Evolutionary conservation across 2,329 filamentous ascomycete genomes (phyloP), one percentile per base, ranked within the genome.

Genomic region (Neofusicoccum parvum): DNA sequence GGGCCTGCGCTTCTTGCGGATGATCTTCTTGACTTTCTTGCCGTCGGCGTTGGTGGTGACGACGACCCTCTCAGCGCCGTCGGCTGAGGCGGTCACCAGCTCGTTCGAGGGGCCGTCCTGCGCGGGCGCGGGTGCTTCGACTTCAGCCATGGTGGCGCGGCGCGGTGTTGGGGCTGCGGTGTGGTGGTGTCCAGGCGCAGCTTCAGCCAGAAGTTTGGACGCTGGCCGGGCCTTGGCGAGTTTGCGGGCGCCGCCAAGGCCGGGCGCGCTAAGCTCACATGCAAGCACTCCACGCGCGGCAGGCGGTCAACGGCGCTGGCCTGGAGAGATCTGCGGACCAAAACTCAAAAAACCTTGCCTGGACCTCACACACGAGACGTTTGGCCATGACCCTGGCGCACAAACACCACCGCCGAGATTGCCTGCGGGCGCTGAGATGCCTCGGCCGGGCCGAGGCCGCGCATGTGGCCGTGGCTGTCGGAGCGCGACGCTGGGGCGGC

Each of bases 1-100:
- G 37, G 95, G 95, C 45, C 93, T 87, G 74, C 91, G 90, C 83
- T 97, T 97, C 76, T 92, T 93, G 69, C 94, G 89, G 70, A 97
- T 90, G 70, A 98, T 92, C 82, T 94, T 96, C 80, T 96, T 97
- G 67, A 92, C 88, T 80, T 94, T 92, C 72, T 88, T 82, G 62
- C 81, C 76, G 5, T 80, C 77, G 17, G 72, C 72, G 67, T 78
- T 74, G 63, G 72, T 70, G 15, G 72, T 68, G 56, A 75, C 72
- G 23, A 73, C 67, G 32, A 70, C 67, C 23, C 65, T 56, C 14
- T 68, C 65, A 32, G 64, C 58, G 17, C 65, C 68, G 51, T 56
- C 60, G 15, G 64, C 43, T 23, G 56, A 54, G 7, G 62, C 51
- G 14, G 53, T 27, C 12, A 45, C 49, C 10, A 54, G 49, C 14